phyloP scores from a whole-genome alignment of 2,329 filamentous ascomycete species.

The Pseudogymnoascus sp. region DNA sequence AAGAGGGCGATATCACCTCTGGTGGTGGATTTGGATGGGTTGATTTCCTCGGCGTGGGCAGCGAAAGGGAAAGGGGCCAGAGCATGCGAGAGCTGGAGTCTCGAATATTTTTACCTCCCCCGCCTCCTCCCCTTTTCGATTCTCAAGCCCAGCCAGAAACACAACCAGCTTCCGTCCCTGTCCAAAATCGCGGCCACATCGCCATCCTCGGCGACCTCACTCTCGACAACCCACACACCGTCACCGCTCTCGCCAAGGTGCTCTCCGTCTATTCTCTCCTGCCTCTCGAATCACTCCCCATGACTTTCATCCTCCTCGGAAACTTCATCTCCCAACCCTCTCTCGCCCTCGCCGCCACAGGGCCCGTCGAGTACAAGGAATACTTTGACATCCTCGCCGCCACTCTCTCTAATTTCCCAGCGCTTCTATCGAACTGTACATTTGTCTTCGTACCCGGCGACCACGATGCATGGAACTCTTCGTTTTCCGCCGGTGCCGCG shows the following conservation, averaged over 20 bases:
- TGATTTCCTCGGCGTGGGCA: conserved; percentile 87
- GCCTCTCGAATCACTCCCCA: conserved; percentile 55
- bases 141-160: background rate
- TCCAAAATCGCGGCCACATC: conserved; percentile 41
- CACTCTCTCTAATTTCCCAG: conserved; percentile 73
- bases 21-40: conserved; percentile 92
- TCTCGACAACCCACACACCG: conserved; percentile 71
- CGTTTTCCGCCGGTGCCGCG: conserved; percentile 69
- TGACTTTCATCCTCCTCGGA: conserved; percentile 74
- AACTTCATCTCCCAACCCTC: conserved; percentile 66
- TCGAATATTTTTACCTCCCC: conserved; percentile 29
- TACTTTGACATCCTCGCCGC: conserved; percentile 83
- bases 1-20: conserved; percentile 47
- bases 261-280: conserved; percentile 64
- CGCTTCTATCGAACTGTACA: conserved; percentile 66
- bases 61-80: conserved; percentile 70
- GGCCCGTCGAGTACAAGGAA: conserved; percentile 93
- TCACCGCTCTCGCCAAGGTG: conserved; percentile 73
- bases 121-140: conserved; percentile 18
- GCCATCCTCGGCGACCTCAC: conserved; percentile 80
- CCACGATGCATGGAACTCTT: conserved; percentile 92
- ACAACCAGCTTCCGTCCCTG: background rate
- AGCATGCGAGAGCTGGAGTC: conserved; percentile 56
- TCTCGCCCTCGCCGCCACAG: conserved; percentile 58
- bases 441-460: conserved; percentile 94